Evolutionary conservation across 164 flowering plant genomes (phyloP).

Genomic region (Chimonanthus praecox): DNA sequence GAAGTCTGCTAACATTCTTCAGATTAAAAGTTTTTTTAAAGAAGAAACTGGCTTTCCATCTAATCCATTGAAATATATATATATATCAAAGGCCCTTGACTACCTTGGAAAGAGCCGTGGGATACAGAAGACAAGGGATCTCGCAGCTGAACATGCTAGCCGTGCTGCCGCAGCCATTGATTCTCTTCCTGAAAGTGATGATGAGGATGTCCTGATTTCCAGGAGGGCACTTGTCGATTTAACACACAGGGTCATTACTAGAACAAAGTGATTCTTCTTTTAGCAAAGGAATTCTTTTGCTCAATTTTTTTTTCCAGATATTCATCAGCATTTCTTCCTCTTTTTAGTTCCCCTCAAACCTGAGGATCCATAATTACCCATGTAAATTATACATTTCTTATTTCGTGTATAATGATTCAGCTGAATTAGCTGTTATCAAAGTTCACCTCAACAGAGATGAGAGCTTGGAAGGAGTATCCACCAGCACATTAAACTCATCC

Average conservation of each 20-base stretch:
- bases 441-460: no score
- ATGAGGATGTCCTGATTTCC: slow-evolving; percentile 61
- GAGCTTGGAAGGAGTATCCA: no score
- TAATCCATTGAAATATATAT: neutral
- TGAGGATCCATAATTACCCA: neutral
- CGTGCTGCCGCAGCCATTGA: slow-evolving; percentile 77
- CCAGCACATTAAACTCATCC: no score
- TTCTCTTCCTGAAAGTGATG: slow-evolving; percentile 67
- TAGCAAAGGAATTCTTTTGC: neutral
- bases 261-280: slow-evolving; percentile 57
- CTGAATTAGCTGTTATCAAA: neutral
- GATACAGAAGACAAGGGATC: slow-evolving; percentile 63
- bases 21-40: neutral
- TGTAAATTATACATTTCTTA: neutral
- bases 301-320: neutral
- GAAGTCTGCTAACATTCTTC: neutral
- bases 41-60: neutral
- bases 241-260: slow-evolving; percentile 65
- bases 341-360: neutral
- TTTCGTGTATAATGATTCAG: neutral
- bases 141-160: slow-evolving; percentile 73
- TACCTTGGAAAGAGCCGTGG: slow-evolving; percentile 82
- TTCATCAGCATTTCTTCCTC: neutral
- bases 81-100: slow-evolving; percentile 66
- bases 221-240: slow-evolving; percentile 85